phyloP scores from a whole-genome alignment of 148 eudicot species.

The Simmondsia chinensis region DNA sequence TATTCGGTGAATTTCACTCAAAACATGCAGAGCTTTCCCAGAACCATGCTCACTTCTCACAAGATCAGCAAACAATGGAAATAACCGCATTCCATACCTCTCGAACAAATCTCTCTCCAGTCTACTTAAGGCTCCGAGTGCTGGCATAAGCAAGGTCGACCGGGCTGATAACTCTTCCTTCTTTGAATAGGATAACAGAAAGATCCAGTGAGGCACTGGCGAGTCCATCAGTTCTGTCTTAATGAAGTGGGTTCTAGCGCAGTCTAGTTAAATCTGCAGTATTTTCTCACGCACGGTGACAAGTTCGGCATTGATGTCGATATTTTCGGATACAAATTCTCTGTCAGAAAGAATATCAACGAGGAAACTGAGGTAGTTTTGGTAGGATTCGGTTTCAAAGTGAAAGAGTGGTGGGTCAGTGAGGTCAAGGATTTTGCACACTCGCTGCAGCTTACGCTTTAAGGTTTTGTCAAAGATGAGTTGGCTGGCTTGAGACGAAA shows the following conservation, averaged over 20 bases:
- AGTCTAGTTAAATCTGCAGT: conserved; percentile 60
- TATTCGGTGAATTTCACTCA: conserved; percentile 22
- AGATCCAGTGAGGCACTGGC: conserved; percentile 44
- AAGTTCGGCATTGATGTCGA: conserved; percentile 42
- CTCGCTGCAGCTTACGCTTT: conserved; percentile 54
- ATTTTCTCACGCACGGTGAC: conserved; percentile 57
- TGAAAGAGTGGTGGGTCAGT: conserved; percentile 77
- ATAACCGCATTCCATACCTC: conserved; percentile 40
- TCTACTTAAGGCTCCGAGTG: conserved; percentile 45
- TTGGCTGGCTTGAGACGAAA: conserved; percentile 58
- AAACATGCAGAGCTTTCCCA: conserved; percentile 14
- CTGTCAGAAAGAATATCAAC: conserved; percentile 36
- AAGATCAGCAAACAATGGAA: conserved; percentile 48
- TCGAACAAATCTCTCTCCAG: conserved; percentile 41
- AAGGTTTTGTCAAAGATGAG: conserved; percentile 41
- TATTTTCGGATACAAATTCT: conserved; percentile 35
- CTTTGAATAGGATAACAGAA: conserved; percentile 66
- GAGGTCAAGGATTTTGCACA: conserved; percentile 66
- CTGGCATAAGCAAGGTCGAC: conserved; percentile 56
- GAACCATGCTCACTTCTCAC: conserved; percentile 28
- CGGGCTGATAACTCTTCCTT: conserved; percentile 85
- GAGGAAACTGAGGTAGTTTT: conserved; percentile 53
- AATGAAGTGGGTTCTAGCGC: conserved; percentile 34
- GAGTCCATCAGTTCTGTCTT: conserved; percentile 20
- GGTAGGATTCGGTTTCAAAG: conserved; percentile 75